Evolutionary conservation across 1,284 basidiomycete species (phyloP).

Genomic region (Trametes polyzona): DNA sequence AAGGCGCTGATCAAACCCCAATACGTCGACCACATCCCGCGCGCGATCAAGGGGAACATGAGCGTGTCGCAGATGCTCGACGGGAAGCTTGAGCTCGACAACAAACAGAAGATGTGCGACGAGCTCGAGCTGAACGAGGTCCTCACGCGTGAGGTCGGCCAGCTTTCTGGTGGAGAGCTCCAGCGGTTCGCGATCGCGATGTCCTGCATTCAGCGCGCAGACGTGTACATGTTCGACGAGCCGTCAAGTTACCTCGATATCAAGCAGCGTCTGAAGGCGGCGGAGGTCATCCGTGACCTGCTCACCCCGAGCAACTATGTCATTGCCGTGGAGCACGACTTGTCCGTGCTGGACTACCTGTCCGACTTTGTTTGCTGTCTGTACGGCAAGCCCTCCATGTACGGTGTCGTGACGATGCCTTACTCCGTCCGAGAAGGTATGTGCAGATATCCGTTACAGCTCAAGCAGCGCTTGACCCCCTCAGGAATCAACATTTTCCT

Average conservation of each 20-base stretch:
- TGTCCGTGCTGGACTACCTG: conserved; percentile 95
- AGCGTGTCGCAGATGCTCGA: conserved; percentile 90
- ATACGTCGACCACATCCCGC: conserved; percentile 98
- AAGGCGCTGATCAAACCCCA: conserved; percentile 98
- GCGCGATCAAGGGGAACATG: conserved; percentile 89
- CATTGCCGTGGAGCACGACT: conserved; percentile 96
- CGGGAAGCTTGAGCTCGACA: conserved; percentile 82
- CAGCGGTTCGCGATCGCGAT: conserved; percentile 96
- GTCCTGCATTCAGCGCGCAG: conserved; percentile 90
- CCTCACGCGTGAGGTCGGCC: conserved; percentile 79
- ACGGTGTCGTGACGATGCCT: conserved; percentile 98
- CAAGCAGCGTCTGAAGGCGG: conserved; percentile 92
- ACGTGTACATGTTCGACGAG: conserved; percentile 97
- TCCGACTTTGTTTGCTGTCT: conserved; percentile 97
- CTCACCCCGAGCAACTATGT: conserved; percentile 86
- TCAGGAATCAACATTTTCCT: conserved; percentile 97
- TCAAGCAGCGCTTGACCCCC: background rate
- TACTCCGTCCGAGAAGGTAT: conserved; percentile 94
- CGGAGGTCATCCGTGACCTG: conserved; percentile 90
- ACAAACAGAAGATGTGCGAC: conserved; percentile 81
- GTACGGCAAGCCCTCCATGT: conserved; percentile 96
- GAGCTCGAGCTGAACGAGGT: conserved; percentile 88
- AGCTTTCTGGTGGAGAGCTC: conserved; percentile 93
- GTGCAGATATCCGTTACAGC: conserved; percentile 20
- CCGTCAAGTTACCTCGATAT: conserved; percentile 97